These are phyloP conservation scores for Kodamaea hsintzibuensis DNA, from an alignment of 805 yeast species.

Conservation along the genomic window DNA sequence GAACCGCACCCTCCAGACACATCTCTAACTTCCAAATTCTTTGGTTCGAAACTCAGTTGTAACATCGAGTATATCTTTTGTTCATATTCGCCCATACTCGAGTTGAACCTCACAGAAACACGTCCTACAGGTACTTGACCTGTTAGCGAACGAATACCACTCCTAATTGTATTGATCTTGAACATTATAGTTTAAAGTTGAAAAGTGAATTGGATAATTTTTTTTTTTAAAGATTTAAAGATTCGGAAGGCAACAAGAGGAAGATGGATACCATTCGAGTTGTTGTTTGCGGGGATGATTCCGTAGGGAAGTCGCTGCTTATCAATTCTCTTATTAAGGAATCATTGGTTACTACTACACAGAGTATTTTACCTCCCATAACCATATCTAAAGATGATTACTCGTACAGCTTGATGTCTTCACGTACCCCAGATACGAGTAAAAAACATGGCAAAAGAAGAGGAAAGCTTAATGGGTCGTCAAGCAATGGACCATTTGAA, in stretches of 20 bases:
- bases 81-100: constrained; percentile 59
- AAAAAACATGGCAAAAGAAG: constrained; percentile 5
- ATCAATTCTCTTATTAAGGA: constrained; percentile 83
- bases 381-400: constrained; percentile 70
- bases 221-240: background rate
- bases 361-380: constrained; percentile 69
- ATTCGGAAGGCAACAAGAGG: constrained; percentile 40
- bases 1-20: constrained; percentile 96
- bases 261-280: constrained; percentile 32
- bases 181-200: background rate
- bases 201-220: background rate
- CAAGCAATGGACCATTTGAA: background rate
- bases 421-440: background rate
- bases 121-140: background rate
- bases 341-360: constrained; percentile 42
- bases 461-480: background rate
- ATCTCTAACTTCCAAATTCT: constrained; percentile 66
- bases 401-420: constrained; percentile 37
- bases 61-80: constrained; percentile 59
- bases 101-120: constrained; percentile 9
- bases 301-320: constrained; percentile 81
- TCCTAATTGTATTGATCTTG: constrained; percentile 1
- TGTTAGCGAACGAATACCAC: background rate
- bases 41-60: constrained; percentile 58
- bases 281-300: constrained; percentile 93